Conservation (phyloP, 78 protist genomes). For the Dictyostelium intermedium region DNA sequence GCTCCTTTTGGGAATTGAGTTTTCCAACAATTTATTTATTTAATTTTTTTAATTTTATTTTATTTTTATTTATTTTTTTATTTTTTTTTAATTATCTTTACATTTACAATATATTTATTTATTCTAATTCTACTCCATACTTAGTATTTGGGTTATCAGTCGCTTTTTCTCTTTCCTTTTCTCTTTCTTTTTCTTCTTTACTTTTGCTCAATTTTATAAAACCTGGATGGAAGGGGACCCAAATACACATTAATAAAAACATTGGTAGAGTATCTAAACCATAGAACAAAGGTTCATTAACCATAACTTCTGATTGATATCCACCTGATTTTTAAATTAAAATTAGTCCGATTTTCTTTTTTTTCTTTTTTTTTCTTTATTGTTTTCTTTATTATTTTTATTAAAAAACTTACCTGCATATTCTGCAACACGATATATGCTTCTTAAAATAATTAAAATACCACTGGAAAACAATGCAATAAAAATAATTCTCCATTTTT, state of each 20-base stretch:
- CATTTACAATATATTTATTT: not conserved
- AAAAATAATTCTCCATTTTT: constrained; percentile 31
- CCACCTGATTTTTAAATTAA: not conserved
- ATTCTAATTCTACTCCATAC: constrained; percentile 15
- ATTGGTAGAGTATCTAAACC: constrained; percentile 41
- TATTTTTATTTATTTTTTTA: too few species aligned
- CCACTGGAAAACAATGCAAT: constrained; percentile 5
- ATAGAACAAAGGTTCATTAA: constrained; percentile 16
- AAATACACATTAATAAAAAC: constrained; percentile 33
- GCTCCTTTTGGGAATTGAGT: not conserved
- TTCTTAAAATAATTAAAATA: constrained; percentile 18
- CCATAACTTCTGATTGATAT: constrained; percentile 6
- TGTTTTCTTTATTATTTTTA: too few species aligned
- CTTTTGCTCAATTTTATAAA: not conserved
- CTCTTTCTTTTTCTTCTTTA: not conserved
- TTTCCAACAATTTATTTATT: not conserved
- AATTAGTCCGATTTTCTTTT: too few species aligned
- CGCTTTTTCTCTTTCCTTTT: not conserved
- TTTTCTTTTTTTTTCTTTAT: too few species aligned
- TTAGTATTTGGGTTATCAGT: too few species aligned
- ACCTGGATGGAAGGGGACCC: constrained; percentile 34
- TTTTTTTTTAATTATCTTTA: too few species aligned
- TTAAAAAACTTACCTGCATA: constrained; percentile 21
- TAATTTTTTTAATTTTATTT: not conserved
- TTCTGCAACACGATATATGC: constrained; percentile 56